Conservation (phyloP, 176 grass and related monocot genomes). For the Bonia amplexicaulis region DNA sequence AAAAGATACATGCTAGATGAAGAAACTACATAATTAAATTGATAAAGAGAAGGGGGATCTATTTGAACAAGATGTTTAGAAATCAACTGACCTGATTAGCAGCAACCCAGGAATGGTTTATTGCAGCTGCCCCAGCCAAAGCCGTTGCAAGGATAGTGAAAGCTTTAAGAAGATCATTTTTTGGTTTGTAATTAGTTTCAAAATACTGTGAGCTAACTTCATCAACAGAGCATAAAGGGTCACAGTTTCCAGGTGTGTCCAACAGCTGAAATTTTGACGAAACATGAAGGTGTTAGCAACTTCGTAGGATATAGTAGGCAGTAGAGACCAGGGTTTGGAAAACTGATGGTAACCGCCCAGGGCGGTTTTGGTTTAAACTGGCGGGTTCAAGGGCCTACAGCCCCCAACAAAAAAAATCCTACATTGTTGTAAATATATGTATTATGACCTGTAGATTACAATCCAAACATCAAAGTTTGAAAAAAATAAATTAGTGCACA, state of each 20-base stretch:
- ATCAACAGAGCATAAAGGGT: conserved; percentile 87
- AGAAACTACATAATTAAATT: background rate
- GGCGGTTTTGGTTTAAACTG: too few species aligned
- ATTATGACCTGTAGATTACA: too few species aligned
- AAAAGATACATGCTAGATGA: background rate
- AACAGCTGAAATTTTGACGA: conserved; percentile 44
- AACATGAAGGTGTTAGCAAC: background rate
- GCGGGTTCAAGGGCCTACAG: too few species aligned
- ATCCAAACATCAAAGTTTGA: too few species aligned
- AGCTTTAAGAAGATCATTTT: conserved; percentile 86
- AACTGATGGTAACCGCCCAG: too few species aligned
- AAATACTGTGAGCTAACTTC: conserved; percentile 84
- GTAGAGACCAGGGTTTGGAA: background rate
- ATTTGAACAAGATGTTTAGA: background rate
- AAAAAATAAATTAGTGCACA: background rate
- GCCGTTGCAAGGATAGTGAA: conserved; percentile 57
- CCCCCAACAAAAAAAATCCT: too few species aligned
- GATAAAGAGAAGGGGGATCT: background rate
- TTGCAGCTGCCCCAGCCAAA: conserved; percentile 76
- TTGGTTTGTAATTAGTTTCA: conserved; percentile 75
- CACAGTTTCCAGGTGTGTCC: conserved; percentile 64
- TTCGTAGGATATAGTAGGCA: background rate
- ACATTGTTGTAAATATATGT: too few species aligned
- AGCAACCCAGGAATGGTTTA: conserved; percentile 96
- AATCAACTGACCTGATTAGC: conserved; percentile 66